These are phyloP conservation scores for Cokeromyces recurvatus DNA, from an alignment of 371 early-diverging fungal genomes.

Conservation along the genomic window DNA sequence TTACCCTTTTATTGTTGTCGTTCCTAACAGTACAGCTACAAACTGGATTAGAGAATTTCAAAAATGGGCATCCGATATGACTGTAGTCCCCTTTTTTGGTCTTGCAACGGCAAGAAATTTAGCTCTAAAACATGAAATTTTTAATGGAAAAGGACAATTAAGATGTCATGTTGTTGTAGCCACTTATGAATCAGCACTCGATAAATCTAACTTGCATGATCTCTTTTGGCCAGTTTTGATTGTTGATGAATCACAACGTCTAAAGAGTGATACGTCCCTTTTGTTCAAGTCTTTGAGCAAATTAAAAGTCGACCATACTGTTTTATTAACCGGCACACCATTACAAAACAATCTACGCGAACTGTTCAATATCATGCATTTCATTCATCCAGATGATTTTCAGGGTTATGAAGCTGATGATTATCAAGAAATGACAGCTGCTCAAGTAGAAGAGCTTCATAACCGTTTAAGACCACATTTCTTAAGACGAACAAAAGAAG, in stretches of 20 bases:
- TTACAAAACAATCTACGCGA: conserved; percentile 76
- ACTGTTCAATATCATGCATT: conserved; percentile 72
- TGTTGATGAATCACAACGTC: conserved; percentile 86
- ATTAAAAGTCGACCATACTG: conserved; percentile 49
- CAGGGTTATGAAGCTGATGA: conserved; percentile 47
- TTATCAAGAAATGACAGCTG: conserved; percentile 47
- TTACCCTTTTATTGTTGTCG: conserved; percentile 83
- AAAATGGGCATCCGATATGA: conserved; percentile 72
- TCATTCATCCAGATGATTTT: conserved; percentile 59
- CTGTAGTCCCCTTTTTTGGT: conserved; percentile 56
- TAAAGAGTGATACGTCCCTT: conserved; percentile 73
- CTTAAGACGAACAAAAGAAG: conserved; percentile 85
- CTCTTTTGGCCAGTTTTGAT: conserved; percentile 62
- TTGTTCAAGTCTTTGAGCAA: conserved; percentile 59
- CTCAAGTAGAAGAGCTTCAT: conserved; percentile 35
- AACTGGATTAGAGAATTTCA: conserved; percentile 85
- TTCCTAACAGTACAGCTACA: conserved; percentile 72
- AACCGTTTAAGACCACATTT: conserved; percentile 75
- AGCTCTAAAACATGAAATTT: conserved; percentile 61
- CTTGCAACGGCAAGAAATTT: conserved; percentile 40
- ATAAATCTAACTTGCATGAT: not conserved
- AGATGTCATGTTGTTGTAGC: conserved; percentile 78
- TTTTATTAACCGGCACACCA: conserved; percentile 80
- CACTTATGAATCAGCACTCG: conserved; percentile 61
- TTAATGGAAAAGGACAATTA: conserved; percentile 35